A percentile compares a stretch with the other conserved stretches of the same genome.
Conservation (phyloP, 306 rosid species). For the Benincasa hispida region DNA sequence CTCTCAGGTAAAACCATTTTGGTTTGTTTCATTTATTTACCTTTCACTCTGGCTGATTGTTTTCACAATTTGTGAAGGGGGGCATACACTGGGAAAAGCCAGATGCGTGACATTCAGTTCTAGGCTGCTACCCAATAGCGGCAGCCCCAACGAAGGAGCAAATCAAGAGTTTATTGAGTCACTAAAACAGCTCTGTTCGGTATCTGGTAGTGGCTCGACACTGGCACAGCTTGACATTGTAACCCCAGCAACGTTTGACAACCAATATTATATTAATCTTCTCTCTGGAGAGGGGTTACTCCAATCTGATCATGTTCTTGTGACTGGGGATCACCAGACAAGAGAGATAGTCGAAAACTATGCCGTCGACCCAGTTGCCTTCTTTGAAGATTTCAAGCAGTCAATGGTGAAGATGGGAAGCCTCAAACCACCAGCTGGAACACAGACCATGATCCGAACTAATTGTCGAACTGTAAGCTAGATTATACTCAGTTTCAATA, state of each 20-base stretch:
- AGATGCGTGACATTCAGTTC: conserved; percentile 55
- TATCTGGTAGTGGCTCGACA: conserved; percentile 7
- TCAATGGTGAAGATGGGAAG: conserved; percentile 73
- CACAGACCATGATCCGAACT: conserved; percentile 39
- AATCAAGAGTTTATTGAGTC: conserved; percentile 43
- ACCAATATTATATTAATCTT: conserved; percentile 64
- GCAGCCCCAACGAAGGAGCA: conserved; percentile 4
- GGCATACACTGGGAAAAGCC: conserved; percentile 76
- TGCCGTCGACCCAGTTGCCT: conserved; percentile 26
- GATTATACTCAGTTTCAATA: background rate
- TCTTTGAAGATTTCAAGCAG: conserved; percentile 53
- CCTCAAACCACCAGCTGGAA: conserved; percentile 23
- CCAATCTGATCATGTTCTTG: conserved; percentile 54
- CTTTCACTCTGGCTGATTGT: background rate
- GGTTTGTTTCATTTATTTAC: background rate
- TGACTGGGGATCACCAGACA: conserved; percentile 32
- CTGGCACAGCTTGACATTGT: conserved; percentile 51
- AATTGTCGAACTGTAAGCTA: conserved; percentile 32
- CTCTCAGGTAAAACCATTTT: conserved; percentile 44
- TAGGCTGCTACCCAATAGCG: conserved; percentile 27
- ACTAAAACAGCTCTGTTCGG: conserved; percentile 51
- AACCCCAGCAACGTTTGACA: conserved; percentile 71
- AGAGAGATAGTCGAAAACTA: conserved; percentile 43
- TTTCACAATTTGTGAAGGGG: conserved; percentile 25
- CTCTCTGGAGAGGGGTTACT: conserved; percentile 70